Base-by-base conservation (phyloP, 2,329 filamentous ascomycete species). In the Bimuria novae-zelandiae region DNA sequence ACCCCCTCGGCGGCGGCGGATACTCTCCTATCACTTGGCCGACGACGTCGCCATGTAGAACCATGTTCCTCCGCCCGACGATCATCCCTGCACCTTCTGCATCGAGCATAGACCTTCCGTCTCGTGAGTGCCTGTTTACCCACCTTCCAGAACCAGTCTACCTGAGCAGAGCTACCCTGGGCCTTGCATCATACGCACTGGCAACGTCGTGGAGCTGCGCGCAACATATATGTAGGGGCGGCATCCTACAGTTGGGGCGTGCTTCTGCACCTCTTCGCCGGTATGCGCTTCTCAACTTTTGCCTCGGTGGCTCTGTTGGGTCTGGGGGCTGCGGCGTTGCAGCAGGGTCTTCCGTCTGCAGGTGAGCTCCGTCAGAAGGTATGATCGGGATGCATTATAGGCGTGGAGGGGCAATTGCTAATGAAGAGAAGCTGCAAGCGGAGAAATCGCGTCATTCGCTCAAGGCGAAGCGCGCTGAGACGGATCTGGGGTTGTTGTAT, bases 401-500 rank as follows among this genome's bases (percentile, higher is more conserved):
- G n/a, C n/a, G n/a, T n/a, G n/a, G n/a, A n/a, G n/a, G n/a, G n/a
- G n/a, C n/a, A n/a, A n/a, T n/a, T n/a, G n/a, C n/a, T n/a, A n/a
- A n/a, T n/a, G n/a, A n/a, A n/a, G n/a, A n/a, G n/a, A 16, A 70
- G 68, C 51, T 55, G 7, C 51, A 58, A 33, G 49, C 59, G 17
- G 44, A 52, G 32, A 60, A 53, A 43, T 54, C 59, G 22, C 59
- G 54, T 37, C 62, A 57, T 30, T 55, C 54, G n/a, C 51, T 68
- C 6, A 40, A 48, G 29, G 22, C n/a, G 10, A 72, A 71, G 53
- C 69, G 71, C 25, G 68, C 67, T 11, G 52, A 33, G 4, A 33
- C 65, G 11, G 69, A 79, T 52, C 72, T 69, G 1, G 57, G 60
- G 3, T 39, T 65, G 16, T 62, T 77, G 8, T 84, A 82, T 60